Evolutionary conservation across 2,329 filamentous ascomycete genomes (phyloP).

Genomic region (Trichoderma atroviride): DNA sequence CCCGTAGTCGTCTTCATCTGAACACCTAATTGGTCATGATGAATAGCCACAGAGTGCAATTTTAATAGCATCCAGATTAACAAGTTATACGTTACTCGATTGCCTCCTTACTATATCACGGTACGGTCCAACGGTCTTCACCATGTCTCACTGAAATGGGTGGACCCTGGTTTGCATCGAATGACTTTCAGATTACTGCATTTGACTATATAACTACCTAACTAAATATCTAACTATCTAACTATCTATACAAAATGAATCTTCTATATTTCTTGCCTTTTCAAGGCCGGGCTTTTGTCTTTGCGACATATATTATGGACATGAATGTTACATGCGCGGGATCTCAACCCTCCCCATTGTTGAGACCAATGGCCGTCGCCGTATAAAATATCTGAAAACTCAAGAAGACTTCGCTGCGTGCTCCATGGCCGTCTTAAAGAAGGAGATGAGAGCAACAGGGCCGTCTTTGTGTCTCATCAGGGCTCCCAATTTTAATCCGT

Average conservation of each 20-base stretch:
- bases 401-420: not conserved
- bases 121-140: not conserved
- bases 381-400: not conserved
- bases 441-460: constrained; percentile 1
- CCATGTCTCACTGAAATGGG: not conserved
- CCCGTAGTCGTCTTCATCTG: too few species aligned
- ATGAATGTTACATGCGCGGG: not conserved
- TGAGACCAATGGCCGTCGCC: not conserved
- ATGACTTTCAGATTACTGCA: not conserved
- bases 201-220: not conserved
- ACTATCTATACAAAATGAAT: not conserved
- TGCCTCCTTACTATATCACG: not conserved
- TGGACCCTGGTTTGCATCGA: not conserved
- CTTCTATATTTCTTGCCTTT: not conserved
- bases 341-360: not conserved
- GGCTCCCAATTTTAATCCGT: not conserved
- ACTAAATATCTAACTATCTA: not conserved
- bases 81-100: not conserved
- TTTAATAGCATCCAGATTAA: not conserved
- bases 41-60: not conserved
- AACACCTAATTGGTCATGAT: not conserved
- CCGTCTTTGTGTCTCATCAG: constrained; percentile 9
- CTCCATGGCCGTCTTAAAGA: not conserved
- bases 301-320: not conserved
- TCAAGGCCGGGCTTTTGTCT: not conserved